These are phyloP conservation scores for Paraurostyla sp. DNA, from an alignment of 73 alveolate species.

Conservation along the genomic window DNA sequence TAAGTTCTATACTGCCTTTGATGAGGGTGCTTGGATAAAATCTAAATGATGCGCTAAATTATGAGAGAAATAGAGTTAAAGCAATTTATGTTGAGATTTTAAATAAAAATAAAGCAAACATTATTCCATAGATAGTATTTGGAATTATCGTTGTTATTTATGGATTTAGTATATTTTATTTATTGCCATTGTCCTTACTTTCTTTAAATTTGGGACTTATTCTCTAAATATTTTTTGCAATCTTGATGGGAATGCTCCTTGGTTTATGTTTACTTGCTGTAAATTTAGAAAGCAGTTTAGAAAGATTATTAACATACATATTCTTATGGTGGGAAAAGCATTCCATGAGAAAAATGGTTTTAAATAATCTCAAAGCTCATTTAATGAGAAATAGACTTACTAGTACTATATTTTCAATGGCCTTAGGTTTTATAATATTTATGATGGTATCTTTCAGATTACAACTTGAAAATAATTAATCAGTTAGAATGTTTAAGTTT, in stretches of 20 bases:
- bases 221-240: constrained; percentile 88
- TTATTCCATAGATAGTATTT: constrained; percentile 69
- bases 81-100: constrained; percentile 72
- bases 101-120: background rate
- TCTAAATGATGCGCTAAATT: constrained; percentile 82
- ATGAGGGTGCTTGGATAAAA: constrained; percentile 69
- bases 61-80: constrained; percentile 72
- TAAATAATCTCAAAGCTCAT: constrained; percentile 94
- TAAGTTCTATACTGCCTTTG: constrained; percentile 79
- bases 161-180: constrained; percentile 91
- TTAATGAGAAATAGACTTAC: constrained; percentile 90
- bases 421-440: constrained; percentile 94
- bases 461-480: constrained; percentile 6
- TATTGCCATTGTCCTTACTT: constrained; percentile 94
- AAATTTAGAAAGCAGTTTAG: constrained; percentile 87
- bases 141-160: constrained; percentile 90
- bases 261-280: constrained; percentile 92
- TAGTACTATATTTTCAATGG: constrained; percentile 89
- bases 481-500: constrained; percentile 45
- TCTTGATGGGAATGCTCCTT: constrained; percentile 92
- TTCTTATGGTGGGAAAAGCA: constrained; percentile 86
- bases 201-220: constrained; percentile 93
- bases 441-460: constrained; percentile 80
- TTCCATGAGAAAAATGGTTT: constrained; percentile 83
- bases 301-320: constrained; percentile 77